Percentiles rank a stretch among this genome's conserved stretches.
Evolutionary conservation across 164 flowering plant species (phyloP).

Genomic region (Euptelea pleiosperma): DNA sequence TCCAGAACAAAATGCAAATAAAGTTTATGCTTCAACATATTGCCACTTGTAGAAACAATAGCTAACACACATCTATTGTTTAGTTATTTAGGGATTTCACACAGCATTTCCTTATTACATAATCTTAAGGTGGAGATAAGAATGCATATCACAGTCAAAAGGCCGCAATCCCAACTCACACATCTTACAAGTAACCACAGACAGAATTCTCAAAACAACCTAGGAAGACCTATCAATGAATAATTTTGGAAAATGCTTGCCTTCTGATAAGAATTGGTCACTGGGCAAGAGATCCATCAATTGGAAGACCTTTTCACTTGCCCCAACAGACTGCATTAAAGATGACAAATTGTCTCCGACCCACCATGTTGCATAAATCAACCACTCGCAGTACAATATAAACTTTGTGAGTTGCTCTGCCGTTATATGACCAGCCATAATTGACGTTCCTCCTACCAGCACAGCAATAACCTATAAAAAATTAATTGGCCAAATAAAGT

Average conservation of each 20-base stretch:
- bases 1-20: too few species aligned
- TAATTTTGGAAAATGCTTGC: slow-evolving; percentile 30
- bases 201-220: neutral
- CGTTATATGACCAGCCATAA: slow-evolving; percentile 69
- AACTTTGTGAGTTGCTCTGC: slow-evolving; percentile 96
- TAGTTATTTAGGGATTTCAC: too few species aligned
- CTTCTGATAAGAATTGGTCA: slow-evolving; percentile 67
- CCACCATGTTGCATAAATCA: slow-evolving; percentile 95
- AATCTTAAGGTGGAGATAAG: slow-evolving; percentile 1
- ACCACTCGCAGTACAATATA: slow-evolving; percentile 89
- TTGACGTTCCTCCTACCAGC: slow-evolving; percentile 80
- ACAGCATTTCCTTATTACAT: too few species aligned
- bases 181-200: neutral
- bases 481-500: slow-evolving; percentile 15
- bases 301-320: slow-evolving; percentile 95
- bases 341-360: slow-evolving; percentile 84
- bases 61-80: too few species aligned
- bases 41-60: neutral
- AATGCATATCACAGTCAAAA: neutral
- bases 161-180: too few species aligned
- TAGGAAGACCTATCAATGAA: neutral
- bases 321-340: slow-evolving; percentile 95
- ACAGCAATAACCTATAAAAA: slow-evolving; percentile 74
- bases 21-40: neutral
- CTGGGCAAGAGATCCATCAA: slow-evolving; percentile 83